A percentile compares a stretch with the other conserved stretches of the same genome.
These are phyloP conservation scores for Irpex sp. DNA, from an alignment of 1,284 basidiomycete species.

Conservation along the genomic window DNA sequence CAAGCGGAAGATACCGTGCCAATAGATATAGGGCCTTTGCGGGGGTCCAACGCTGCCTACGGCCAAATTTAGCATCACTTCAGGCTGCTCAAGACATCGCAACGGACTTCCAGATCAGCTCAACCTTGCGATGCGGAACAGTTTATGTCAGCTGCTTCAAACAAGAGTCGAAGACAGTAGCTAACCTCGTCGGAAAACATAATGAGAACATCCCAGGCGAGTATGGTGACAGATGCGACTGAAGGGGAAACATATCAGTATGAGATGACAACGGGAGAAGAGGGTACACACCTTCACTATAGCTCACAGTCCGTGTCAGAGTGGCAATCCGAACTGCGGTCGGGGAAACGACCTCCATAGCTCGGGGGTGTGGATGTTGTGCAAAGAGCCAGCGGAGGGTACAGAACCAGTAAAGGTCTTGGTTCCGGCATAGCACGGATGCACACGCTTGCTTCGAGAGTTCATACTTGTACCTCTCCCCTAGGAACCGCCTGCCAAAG, in stretches of 20 bases:
- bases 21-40: conserved; percentile 21
- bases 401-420: not conserved
- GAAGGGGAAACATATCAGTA: not conserved
- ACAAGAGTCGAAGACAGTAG: not conserved
- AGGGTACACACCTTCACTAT: conserved; percentile 9
- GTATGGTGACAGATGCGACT: conserved; percentile 14
- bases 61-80: not conserved
- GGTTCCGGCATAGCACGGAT: not conserved
- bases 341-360: not conserved
- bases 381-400: not conserved
- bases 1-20: conserved; percentile 23
- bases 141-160: not conserved
- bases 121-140: conserved; percentile 6
- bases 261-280: not conserved
- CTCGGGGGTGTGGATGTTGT: not conserved
- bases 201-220: conserved; percentile 15
- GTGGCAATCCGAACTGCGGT: not conserved
- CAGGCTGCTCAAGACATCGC: not conserved
- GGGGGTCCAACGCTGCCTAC: conserved; percentile 19
- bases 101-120: conserved; percentile 16
- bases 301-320: conserved; percentile 9
- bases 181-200: conserved; percentile 14
- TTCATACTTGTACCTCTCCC: not conserved
- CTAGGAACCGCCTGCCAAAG: not conserved
- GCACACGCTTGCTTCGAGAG: not conserved